Conservation (phyloP, 2,329 filamentous ascomycete species). For the Aspergillus carbonarius region DNA sequence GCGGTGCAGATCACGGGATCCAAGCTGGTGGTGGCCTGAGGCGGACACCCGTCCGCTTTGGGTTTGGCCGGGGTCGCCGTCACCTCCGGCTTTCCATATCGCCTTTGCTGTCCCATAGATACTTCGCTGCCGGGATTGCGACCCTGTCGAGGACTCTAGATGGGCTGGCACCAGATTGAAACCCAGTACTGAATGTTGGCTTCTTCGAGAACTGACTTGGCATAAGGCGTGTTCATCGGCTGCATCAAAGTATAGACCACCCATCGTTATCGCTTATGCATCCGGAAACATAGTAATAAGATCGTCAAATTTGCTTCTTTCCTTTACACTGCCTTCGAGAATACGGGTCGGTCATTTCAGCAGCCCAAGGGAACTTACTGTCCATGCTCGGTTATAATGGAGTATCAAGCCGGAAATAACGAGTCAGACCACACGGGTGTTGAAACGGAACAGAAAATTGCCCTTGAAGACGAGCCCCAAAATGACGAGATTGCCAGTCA, state of each 20-base stretch:
- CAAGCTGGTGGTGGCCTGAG: constrained; percentile 11
- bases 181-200: background rate
- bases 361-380: background rate
- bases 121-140: background rate
- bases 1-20: constrained; percentile 12
- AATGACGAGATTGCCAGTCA: constrained; percentile 7
- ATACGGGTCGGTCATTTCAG: background rate
- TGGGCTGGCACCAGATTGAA: background rate
- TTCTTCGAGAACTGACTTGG: constrained; percentile 2
- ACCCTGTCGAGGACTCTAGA: background rate
- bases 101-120: background rate
- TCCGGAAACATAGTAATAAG: background rate
- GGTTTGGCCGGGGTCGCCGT: background rate
- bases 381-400: background rate
- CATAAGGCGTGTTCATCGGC: background rate
- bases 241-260: background rate
- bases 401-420: background rate
- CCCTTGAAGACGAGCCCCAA: background rate
- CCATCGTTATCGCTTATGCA: background rate
- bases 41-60: background rate
- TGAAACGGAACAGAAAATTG: background rate
- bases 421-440: background rate
- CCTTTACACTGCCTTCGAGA: background rate
- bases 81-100: constrained; percentile 3
- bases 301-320: background rate